Evolutionary conservation across 768 basidiomycete genomes (phyloP), one percentile per base, ranked within the genome.

Genomic region (Rubroboletus pulcherrimus): DNA sequence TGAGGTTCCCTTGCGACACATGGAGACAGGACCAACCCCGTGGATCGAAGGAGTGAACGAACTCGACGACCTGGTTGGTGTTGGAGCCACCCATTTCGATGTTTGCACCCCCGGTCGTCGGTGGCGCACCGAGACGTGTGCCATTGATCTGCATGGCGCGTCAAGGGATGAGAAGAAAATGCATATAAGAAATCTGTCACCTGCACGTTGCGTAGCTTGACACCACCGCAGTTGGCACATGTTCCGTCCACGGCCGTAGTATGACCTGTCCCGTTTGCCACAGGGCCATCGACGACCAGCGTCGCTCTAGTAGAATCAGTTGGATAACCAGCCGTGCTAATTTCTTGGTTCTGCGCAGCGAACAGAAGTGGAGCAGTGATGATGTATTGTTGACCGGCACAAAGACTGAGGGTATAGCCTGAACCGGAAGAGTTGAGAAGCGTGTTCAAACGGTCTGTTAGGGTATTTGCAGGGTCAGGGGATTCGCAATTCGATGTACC

Each of bases 1-100:
- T 75, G 37, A 87, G 75, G 34, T 77, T 68, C 5, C 91, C 92
- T 67, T 93, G 85, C 0, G 78, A 74, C 33, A 93, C 66, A 63
- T 94, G 93, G 38, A 94, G 75, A 68, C 91, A 92, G 8, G 88
- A 83, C 91, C 92, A 93, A 55, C 87, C 74, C 49, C 91, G 79
- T 3, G 90, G 89, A 69, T 93, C 83, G 64, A 74, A 89, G 7
- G 87, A 85, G 59, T 77, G 81, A 11, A 93, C 90, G 57, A 81
- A 84, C 74, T 93, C 89, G 51, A 94, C 76, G 38, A 91, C 61
- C 68, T 94, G 91, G 62, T 79, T 74, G 3, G 81, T 73, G 59
- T 87, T 93, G 19, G 76, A 63, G 10, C 91, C 92, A 5, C 92
- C 92, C 78, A 93, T 85, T 71, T 93, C 91, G 52, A 93, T 90